Conservation (phyloP, 129 eudicot species). For the Lactuca saligna region DNA sequence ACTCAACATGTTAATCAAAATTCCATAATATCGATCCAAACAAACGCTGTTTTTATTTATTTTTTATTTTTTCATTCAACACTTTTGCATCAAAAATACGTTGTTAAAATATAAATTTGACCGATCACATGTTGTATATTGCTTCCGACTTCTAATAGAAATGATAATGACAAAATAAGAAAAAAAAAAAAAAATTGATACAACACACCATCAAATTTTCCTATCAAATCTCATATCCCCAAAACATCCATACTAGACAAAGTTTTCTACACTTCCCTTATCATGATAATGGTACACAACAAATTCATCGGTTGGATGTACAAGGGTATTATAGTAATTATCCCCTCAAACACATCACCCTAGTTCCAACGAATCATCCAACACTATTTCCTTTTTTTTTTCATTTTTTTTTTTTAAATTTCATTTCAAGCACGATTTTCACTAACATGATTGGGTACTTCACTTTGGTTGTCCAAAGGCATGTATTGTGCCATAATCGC, state of each 20-base stretch:
- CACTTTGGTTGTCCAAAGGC: constrained; percentile 91
- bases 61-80: too few relatives aligned
- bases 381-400: not conserved
- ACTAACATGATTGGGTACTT: constrained; percentile 65
- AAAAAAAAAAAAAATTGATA: too few relatives aligned
- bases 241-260: constrained; percentile 19
- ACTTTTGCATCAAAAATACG: too few relatives aligned
- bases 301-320: constrained; percentile 44
- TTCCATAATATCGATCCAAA: too few relatives aligned
- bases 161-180: too few relatives aligned
- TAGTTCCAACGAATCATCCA: constrained; percentile 23
- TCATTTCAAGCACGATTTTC: constrained; percentile 57
- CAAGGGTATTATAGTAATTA: constrained; percentile 12
- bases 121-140: too few relatives aligned
- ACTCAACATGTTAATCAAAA: too few relatives aligned
- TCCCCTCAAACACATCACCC: constrained; percentile 32
- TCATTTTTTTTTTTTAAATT: not conserved
- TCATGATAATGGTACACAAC: constrained; percentile 41
- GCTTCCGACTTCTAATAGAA: too few relatives aligned
- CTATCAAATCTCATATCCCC: constrained; percentile 5
- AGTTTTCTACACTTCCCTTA: constrained; percentile 28
- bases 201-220: constrained; percentile 9
- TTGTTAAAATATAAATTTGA: too few relatives aligned
- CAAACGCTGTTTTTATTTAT: too few relatives aligned
- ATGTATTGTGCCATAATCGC: constrained; percentile 94